Percentiles rank a stretch among this genome's conserved stretches.
These are phyloP conservation scores for Talaromyces sp. DNA, from an alignment of 2,329 filamentous ascomycete genomes.

Conservation along the genomic window DNA sequence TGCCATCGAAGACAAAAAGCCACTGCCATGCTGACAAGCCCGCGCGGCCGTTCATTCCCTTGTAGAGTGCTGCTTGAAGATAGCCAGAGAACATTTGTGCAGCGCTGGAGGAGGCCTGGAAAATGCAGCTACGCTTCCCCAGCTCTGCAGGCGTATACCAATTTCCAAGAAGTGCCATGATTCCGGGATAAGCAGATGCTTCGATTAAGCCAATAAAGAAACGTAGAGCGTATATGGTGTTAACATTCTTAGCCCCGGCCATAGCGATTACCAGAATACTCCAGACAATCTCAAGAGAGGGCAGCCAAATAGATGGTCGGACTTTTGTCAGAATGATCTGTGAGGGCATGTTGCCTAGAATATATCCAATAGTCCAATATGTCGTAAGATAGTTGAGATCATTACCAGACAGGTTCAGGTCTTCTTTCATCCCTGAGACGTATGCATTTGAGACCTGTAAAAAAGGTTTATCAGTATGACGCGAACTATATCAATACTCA, in stretches of 20 bases:
- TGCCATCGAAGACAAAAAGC: conserved; percentile 54
- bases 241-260: conserved; percentile 32
- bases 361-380: conserved; percentile 40
- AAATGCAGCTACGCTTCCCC: conserved; percentile 13
- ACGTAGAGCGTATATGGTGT: conserved; percentile 16
- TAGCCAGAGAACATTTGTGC: conserved; percentile 49
- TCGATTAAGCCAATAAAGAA: conserved; percentile 19
- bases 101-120: conserved; percentile 13
- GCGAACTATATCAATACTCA: neutral
- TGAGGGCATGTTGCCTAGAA: conserved; percentile 38
- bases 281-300: conserved; percentile 26
- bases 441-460: conserved; percentile 49
- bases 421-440: conserved; percentile 45
- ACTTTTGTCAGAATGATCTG: conserved; percentile 34
- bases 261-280: conserved; percentile 37
- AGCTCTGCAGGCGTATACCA: conserved; percentile 17
- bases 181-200: conserved; percentile 14
- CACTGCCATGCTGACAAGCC: conserved; percentile 48
- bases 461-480: conserved; percentile 26
- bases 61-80: conserved; percentile 48
- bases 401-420: conserved; percentile 43
- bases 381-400: conserved; percentile 46
- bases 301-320: conserved; percentile 40
- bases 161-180: conserved; percentile 17
- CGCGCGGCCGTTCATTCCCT: conserved; percentile 43